Percentiles rank a stretch among this genome's conserved stretches.
Conservation (phyloP, 345 rosid genomes). For the Eucalyptus cloeziana region DNA sequence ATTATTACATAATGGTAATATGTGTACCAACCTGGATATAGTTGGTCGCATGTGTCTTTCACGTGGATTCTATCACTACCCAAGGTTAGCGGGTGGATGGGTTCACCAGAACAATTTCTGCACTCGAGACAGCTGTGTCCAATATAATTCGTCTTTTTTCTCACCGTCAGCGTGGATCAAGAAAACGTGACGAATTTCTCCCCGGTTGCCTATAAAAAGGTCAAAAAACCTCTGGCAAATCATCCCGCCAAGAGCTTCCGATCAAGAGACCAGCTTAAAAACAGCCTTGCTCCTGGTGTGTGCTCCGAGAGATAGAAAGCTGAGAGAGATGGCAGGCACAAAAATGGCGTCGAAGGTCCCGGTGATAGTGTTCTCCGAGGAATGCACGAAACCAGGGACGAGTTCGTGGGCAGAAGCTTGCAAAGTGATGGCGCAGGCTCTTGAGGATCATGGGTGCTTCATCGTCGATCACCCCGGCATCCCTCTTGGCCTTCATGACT, state of each 20-base stretch:
- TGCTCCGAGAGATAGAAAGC: background rate
- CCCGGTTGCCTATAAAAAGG: background rate
- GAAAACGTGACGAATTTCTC: background rate
- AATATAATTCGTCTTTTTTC: no score
- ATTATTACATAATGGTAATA: background rate
- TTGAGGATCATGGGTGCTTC: conserved; percentile 14
- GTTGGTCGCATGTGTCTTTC: conserved; percentile 23
- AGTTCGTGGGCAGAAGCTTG: conserved; percentile 2
- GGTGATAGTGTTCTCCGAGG: background rate
- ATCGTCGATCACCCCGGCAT: background rate
- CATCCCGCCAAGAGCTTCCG: background rate
- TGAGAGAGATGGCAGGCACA: background rate
- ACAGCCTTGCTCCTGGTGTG: background rate
- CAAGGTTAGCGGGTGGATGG: background rate
- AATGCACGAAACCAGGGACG: background rate
- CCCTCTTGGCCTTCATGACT: background rate
- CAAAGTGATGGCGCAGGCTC: background rate
- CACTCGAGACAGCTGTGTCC: no score
- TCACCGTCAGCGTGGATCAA: no score
- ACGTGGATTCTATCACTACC: conserved; percentile 15
- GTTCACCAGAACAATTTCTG: no score
- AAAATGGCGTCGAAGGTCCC: background rate
- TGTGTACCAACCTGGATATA: background rate
- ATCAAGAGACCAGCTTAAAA: background rate
- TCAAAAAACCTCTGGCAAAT: background rate